Evolutionary conservation across 2,329 filamentous ascomycete species (phyloP).

Genomic region (Ophiostoma triangulosporum): DNA sequence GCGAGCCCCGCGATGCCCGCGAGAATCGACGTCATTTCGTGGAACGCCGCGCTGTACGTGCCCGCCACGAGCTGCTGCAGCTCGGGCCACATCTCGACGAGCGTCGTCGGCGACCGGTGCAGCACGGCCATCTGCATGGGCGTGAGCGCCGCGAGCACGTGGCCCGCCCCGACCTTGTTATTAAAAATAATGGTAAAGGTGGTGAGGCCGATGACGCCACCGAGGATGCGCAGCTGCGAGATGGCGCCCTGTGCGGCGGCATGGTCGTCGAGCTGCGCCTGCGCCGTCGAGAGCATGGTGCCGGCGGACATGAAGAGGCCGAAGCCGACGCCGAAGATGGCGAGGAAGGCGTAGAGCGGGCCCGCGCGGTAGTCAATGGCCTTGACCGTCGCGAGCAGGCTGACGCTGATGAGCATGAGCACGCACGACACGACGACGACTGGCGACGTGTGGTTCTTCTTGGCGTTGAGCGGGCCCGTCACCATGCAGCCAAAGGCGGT

Average conservation of each 20-base stretch:
- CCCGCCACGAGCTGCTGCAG: conserved; percentile 10
- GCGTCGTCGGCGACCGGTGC: conserved; percentile 14
- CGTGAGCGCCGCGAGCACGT: conserved; percentile 4
- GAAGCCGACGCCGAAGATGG: conserved; percentile 44
- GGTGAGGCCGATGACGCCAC: conserved; percentile 45
- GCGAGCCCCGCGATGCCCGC: conserved; percentile 11
- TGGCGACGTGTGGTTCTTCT: conserved; percentile 38
- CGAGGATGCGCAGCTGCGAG: conserved; percentile 45
- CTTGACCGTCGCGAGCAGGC: conserved; percentile 33
- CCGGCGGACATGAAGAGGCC: conserved; percentile 43
- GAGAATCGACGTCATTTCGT: conserved; percentile 11
- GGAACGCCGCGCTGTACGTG: conserved; percentile 13
- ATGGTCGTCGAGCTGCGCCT: conserved; percentile 34
- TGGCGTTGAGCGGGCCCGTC: conserved; percentile 39
- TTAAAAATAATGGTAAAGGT: conserved; percentile 47
- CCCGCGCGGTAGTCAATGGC: conserved; percentile 19
- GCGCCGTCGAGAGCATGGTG: conserved; percentile 43
- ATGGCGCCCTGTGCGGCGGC: conserved; percentile 47
- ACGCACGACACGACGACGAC: conserved; percentile 35
- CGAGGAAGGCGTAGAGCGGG: conserved; percentile 39
- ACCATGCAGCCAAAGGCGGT: conserved; percentile 44
- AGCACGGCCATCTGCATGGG: conserved; percentile 12
- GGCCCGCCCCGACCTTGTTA: conserved; percentile 21
- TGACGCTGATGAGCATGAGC: conserved; percentile 39
- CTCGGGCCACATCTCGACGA: conserved; percentile 13